Percentiles rank a stretch among this genome's conserved stretches.
Evolutionary conservation across 345 rosid genomes (phyloP).

Genomic region (Bruguiera gymnorhiza): DNA sequence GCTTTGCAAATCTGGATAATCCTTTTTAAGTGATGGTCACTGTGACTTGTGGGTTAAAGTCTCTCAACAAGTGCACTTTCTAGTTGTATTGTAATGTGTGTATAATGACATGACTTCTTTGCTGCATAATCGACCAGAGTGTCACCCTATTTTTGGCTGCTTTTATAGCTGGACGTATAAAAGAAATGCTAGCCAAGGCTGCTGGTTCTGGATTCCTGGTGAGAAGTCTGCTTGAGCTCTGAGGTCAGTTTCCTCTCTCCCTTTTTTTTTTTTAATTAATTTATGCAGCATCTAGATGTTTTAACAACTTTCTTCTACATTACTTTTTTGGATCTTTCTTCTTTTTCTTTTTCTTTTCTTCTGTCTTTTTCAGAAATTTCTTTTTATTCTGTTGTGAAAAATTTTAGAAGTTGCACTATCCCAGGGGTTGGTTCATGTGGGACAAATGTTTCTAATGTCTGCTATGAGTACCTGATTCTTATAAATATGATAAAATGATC

Average conservation of each 20-base stretch:
- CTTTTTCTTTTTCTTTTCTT: background rate
- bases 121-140: slow-evolving; percentile 49
- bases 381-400: too few species aligned
- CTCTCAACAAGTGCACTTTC: background rate
- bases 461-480: too few species aligned
- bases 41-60: slow-evolving; percentile 76
- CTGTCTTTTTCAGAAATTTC: too few species aligned
- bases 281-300: background rate
- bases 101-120: slow-evolving; percentile 21
- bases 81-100: slow-evolving; percentile 5
- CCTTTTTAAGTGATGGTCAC: slow-evolving; percentile 81
- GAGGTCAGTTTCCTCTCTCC: slow-evolving; percentile 35
- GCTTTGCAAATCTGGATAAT: slow-evolving; percentile 50
- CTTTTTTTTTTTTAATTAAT: background rate
- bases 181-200: slow-evolving; percentile 74
- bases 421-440: too few species aligned
- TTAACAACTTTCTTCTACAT: background rate
- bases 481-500: too few species aligned
- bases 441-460: too few species aligned
- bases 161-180: slow-evolving; percentile 65
- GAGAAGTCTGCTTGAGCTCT: slow-evolving; percentile 91
- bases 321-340: background rate
- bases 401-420: too few species aligned
- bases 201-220: slow-evolving; percentile 65
- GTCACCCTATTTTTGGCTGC: slow-evolving; percentile 87